Evolutionary conservation across 148 eudicot species (phyloP).

Genomic region (Cornus kousa): DNA sequence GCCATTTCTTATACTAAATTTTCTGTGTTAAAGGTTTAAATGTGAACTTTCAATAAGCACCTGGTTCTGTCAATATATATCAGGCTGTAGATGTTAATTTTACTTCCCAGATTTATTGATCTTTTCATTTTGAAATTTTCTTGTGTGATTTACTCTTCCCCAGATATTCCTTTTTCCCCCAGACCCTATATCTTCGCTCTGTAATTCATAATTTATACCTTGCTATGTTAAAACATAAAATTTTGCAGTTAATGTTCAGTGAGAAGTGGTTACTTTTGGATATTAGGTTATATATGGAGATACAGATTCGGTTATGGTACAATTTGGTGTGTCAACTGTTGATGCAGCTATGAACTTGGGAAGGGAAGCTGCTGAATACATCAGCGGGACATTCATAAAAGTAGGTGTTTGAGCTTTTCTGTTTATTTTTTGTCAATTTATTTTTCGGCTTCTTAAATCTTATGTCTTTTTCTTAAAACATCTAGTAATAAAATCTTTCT

Average conservation of each 20-base stretch:
- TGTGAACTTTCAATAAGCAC: no score
- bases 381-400: constrained; percentile 85
- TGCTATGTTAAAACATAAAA: background rate
- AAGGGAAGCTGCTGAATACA: constrained; percentile 91
- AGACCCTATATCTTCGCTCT: background rate
- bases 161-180: no score
- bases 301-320: constrained; percentile 99
- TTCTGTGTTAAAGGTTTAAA: no score
- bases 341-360: constrained; percentile 93
- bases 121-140: background rate
- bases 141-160: background rate
- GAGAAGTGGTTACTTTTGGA: constrained; percentile 12
- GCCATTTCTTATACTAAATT: no score
- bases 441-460: no score
- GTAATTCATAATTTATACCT: background rate
- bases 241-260: background rate
- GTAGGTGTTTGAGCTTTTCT: constrained; percentile 30
- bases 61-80: background rate
- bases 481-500: no score
- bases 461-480: no score
- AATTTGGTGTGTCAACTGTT: constrained; percentile 79
- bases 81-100: background rate
- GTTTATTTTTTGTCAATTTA: background rate
- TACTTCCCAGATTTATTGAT: background rate
- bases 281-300: constrained; percentile 94